Conservation (phyloP, 73 alveolate species). For the Blepharisma japonicum region DNA sequence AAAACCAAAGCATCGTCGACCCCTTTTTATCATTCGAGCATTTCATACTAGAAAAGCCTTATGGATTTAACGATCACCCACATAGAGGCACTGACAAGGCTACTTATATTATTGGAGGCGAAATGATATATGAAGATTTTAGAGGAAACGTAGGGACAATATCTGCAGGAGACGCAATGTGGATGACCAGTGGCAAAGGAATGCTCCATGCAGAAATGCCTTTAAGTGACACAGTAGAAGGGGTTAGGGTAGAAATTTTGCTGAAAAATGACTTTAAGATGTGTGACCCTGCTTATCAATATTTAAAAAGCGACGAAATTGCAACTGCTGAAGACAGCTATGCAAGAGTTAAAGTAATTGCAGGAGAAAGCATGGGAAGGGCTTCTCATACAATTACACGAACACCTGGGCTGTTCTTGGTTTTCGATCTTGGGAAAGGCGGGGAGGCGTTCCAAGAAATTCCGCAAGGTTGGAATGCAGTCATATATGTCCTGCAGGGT, state of each 20-base stretch:
- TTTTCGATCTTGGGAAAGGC: conserved; percentile 43
- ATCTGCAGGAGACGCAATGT: conserved; percentile 52
- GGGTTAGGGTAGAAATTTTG: conserved; percentile 65
- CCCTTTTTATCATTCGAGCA: conserved; percentile 72
- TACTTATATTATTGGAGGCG: conserved; percentile 62
- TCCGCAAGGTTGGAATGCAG: conserved; percentile 61
- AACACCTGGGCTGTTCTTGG: conserved; percentile 67
- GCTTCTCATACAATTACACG: conserved; percentile 62
- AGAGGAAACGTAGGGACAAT: conserved; percentile 58
- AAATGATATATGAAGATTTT: conserved; percentile 67
- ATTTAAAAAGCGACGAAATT: conserved; percentile 38
- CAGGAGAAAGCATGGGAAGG: conserved; percentile 73
- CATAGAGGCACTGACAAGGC: conserved; percentile 82
- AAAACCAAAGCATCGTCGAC: conserved; percentile 42
- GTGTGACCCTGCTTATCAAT: conserved; percentile 67
- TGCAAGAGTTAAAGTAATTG: conserved; percentile 51
- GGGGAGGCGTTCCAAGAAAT: conserved; percentile 39
- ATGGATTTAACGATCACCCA: conserved; percentile 83
- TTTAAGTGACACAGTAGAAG: conserved; percentile 50
- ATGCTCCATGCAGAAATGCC: conserved; percentile 68
- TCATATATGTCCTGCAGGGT: conserved; percentile 57
- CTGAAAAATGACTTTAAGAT: conserved; percentile 46
- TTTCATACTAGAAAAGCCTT: conserved; percentile 54
- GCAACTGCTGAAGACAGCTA: conserved; percentile 35
- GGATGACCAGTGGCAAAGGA: conserved; percentile 83